Evolutionary conservation across 495 filamentous ascomycete species (phyloP).

Genomic region (Neurospora tetrasperma): DNA sequence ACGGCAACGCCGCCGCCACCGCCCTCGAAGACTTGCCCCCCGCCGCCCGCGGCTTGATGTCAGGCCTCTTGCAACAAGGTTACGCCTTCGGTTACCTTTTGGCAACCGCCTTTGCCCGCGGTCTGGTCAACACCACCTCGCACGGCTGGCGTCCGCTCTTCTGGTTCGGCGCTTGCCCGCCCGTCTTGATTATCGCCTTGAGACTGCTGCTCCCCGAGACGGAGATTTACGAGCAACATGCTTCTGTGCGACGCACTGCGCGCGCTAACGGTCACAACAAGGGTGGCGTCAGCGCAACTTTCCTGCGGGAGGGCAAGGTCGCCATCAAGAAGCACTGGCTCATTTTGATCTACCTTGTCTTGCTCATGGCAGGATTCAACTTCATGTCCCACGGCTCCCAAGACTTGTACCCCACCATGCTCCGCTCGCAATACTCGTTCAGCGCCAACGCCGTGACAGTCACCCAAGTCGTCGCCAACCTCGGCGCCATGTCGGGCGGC

Average conservation of each 20-base stretch:
- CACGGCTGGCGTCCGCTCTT: constrained; percentile 75
- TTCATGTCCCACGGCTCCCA: constrained; percentile 92
- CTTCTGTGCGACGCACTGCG: constrained; percentile 39
- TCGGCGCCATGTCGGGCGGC: constrained; percentile 73
- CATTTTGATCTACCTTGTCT: constrained; percentile 65
- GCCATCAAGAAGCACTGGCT: constrained; percentile 71
- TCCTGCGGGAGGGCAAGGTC: constrained; percentile 65
- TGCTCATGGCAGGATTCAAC: constrained; percentile 86
- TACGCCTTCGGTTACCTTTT: constrained; percentile 85
- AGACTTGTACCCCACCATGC: constrained; percentile 82
- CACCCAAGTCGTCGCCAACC: constrained; percentile 76
- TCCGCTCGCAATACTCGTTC: constrained; percentile 69
- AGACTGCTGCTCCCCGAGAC: constrained; percentile 72
- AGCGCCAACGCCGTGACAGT: constrained; percentile 61
- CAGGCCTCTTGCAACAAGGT: constrained; percentile 77
- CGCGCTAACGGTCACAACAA: constrained; percentile 13
- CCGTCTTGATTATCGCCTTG: constrained; percentile 71
- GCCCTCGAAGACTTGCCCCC: constrained; percentile 76
- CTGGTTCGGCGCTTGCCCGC: constrained; percentile 77
- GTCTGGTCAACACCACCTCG: constrained; percentile 57
- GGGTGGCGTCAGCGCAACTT: constrained; percentile 40
- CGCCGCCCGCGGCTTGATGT: constrained; percentile 63
- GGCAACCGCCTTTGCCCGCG: constrained; percentile 66
- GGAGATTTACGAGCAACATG: constrained; percentile 51
- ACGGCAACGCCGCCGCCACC: constrained; percentile 79